Evolutionary conservation across 345 rosid genomes (phyloP), one percentile per base, ranked within the genome.

Genomic region (Eucalyptus pauciflora): DNA sequence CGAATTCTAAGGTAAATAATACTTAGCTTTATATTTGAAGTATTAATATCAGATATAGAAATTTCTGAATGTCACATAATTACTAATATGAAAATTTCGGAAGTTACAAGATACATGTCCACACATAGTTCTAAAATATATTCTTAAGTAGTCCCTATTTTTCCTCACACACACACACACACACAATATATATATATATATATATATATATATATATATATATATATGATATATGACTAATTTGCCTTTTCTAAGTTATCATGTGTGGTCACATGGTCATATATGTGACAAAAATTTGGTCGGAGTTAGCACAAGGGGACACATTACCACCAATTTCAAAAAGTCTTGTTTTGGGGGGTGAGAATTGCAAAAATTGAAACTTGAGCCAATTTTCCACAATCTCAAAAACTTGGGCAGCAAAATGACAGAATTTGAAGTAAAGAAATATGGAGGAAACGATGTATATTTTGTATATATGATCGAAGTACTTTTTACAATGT

Each of bases 41-140:
- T 7, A 18, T 1, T 52, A 52, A 7, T 52, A 50, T 50, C 54
- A 16, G 8, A 50, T 50, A 50, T 6, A 52, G 58, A 52, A 52
- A 52, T 52, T 52, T 18, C 0, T 1, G 5, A 52, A 52, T 18
- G 1, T 52, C 58, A 3, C 2, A 0, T 52, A 52, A 52, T 20
- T 52, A 52, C 58, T 52, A 52, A 52, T 0, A 52, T 52, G 58
- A 52, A 52, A 52, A 18, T 52, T 52, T 52, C 0, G 58, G 58
- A 52, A 8, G 58, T 52, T 52, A 52, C 58, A 52, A 16, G 20
- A 52, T 52, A 52, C 20, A 52, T 20, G 58, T 27, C 69, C 33
- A 27, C 6, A 6, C 1, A 60, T 60, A 60, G 69, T 60, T 60
- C 3, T 60, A 2, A 5, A 60, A 27, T 60, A 60, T 60, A 60